phyloP scores from a whole-genome alignment of 352 stramenopile species.

The Stramenopiles sp. region DNA sequence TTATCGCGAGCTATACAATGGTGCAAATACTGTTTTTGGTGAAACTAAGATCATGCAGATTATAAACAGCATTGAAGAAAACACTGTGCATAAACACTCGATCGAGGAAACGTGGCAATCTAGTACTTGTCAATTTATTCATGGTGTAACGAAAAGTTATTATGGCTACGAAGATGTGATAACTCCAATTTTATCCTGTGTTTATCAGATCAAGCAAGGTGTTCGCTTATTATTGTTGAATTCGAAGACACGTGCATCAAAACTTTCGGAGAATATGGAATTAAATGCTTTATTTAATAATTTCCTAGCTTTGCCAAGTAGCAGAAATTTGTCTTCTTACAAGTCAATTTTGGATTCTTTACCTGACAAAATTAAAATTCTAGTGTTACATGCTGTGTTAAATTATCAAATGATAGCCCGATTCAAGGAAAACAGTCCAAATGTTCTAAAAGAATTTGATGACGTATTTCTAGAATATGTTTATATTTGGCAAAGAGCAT shows the following conservation, averaged over 20 bases:
- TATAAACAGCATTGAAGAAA: neutral
- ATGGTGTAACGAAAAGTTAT: constrained; percentile 30
- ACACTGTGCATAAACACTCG: neutral
- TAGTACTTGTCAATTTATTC: neutral
- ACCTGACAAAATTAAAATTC: neutral
- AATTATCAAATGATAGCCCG: neutral
- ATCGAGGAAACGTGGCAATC: constrained; percentile 8
- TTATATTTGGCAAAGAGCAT: neutral
- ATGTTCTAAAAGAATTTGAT: neutral
- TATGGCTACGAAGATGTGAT: constrained; percentile 50
- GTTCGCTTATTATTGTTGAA: constrained; percentile 32
- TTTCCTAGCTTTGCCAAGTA: neutral
- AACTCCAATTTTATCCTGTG: constrained; percentile 41
- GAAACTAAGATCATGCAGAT: neutral
- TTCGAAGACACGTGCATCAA: neutral
- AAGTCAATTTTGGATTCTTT: neutral
- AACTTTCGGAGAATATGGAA: neutral
- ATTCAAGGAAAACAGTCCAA: neutral
- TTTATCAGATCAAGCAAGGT: constrained; percentile 59
- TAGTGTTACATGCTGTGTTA: neutral
- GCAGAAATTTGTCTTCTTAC: neutral
- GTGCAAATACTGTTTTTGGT: neutral
- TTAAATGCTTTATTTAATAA: neutral
- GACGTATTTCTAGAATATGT: constrained; percentile 1
- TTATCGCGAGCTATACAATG: neutral